Evolutionary conservation across 148 eudicot genomes (phyloP), one percentile per base, ranked within the genome.

Genomic region (Rhododendron henanense): DNA sequence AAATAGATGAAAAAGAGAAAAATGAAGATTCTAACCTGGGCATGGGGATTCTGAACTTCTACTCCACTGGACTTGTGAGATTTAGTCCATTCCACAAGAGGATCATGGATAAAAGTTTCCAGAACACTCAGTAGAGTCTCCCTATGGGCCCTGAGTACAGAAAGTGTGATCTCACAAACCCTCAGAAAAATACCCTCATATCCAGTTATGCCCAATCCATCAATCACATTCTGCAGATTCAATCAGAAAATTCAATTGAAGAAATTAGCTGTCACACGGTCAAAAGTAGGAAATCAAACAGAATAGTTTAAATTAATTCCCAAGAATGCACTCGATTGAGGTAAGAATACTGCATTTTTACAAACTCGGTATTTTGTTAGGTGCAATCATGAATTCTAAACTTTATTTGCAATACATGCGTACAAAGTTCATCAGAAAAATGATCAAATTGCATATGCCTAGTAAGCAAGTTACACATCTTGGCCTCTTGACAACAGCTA

Each of bases 11-110:
- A n/a, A n/a, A n/a, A n/a, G n/a, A n/a, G n/a, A n/a, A n/a, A n/a
- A n/a, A n/a, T n/a, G n/a, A n/a, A n/a, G n/a, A n/a, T n/a, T n/a
- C n/a, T n/a, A n/a, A n/a, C n/a, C n/a, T n/a, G n/a, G n/a, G n/a
- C n/a, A n/a, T n/a, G n/a, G n/a, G n/a, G n/a, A 84, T 97, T 97
- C 85, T 97, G 95, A 85, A 97, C 99, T 90, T 97, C 98, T 48
- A 93, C 94, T 50, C 99, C 99, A 83, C 99, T 97, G 85, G 98
- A 97, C 88, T 95, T 95, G 89, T 97, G 99, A 87, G 96, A 93
- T 88, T 95, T 95, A 67, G 99, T 95, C 99, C 99, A 97, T 88
- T 97, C 99, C 53, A 97, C 98, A 39, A 95, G 95, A 83, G 99
- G 98, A 86, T 97, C 98, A 69, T 97, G 99, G 88, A 97, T 93